Percentiles rank a stretch among this genome's conserved stretches.
phyloP scores from a whole-genome alignment of 1,284 basidiomycete species.

The Coniophora puteana region DNA sequence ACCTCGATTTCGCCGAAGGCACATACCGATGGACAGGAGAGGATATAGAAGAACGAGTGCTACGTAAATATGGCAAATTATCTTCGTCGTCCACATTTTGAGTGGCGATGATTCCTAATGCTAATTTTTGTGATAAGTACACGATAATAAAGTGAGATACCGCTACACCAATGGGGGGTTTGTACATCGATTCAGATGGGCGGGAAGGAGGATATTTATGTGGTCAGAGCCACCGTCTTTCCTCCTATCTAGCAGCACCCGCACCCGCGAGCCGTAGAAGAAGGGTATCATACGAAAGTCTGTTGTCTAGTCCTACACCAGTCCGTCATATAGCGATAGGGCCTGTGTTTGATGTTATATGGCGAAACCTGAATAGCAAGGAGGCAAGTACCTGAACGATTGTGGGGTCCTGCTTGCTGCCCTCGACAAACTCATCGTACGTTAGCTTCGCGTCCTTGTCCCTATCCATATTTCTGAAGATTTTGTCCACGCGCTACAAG shows the following conservation, averaged over 20 bases:
- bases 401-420: slow-evolving; percentile 95
- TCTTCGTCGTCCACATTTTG: slow-evolving; percentile 14
- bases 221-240: no score
- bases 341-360: slow-evolving; percentile 42
- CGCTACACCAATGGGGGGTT: slow-evolving; percentile 24
- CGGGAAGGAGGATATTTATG: slow-evolving; percentile 14
- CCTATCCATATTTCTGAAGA: slow-evolving; percentile 90
- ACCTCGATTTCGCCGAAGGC: slow-evolving; percentile 88
- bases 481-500: slow-evolving; percentile 89
- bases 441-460: slow-evolving; percentile 88
- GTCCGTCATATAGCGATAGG: slow-evolving; percentile 73
- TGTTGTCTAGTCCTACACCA: slow-evolving; percentile 44
- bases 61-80: slow-evolving; percentile 69
- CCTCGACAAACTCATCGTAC: slow-evolving; percentile 95
- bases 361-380: slow-evolving; percentile 9
- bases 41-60: slow-evolving; percentile 75
- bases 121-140: background rate
- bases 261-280: background rate
- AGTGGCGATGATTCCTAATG: slow-evolving; percentile 8
- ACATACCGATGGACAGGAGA: slow-evolving; percentile 79
- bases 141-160: slow-evolving; percentile 19
- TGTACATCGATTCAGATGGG: slow-evolving; percentile 20
- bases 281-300: slow-evolving; percentile 7
- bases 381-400: slow-evolving; percentile 81
- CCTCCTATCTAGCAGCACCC: slow-evolving; percentile 21